Evolutionary conservation across 495 filamentous ascomycete species (phyloP).

Genomic region (Cladorrhinum samala): DNA sequence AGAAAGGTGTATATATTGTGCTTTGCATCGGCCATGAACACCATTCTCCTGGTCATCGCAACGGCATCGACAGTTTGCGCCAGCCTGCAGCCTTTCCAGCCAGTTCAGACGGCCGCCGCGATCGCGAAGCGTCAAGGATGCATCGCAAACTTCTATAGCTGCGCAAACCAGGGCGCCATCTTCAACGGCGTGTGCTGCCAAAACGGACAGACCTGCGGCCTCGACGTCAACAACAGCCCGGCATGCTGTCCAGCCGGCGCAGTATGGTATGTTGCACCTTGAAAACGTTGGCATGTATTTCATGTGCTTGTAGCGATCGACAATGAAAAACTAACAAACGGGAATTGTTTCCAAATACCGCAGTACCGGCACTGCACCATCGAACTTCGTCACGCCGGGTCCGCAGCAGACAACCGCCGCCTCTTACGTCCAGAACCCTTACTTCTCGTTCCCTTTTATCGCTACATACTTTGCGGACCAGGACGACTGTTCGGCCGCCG

Average conservation of each 20-base stretch:
- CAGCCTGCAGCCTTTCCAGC: conserved; percentile 23
- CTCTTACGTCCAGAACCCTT: conserved; percentile 45
- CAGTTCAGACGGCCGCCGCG: conserved; percentile 22
- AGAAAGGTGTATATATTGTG: not conserved
- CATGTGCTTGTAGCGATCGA: too few relatives aligned
- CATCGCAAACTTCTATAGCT: conserved; percentile 38
- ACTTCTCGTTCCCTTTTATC: conserved; percentile 62
- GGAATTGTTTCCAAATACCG: too few relatives aligned
- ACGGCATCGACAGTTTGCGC: conserved; percentile 14
- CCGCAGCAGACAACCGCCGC: conserved; percentile 32
- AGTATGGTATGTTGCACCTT: conserved; percentile 15
- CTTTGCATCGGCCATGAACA: not conserved
- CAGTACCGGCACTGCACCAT: conserved; percentile 41
- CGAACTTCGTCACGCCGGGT: conserved; percentile 39
- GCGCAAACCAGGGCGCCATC: conserved; percentile 30
- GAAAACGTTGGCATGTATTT: too few relatives aligned
- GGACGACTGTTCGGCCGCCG: conserved; percentile 59
- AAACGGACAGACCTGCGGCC: conserved; percentile 37
- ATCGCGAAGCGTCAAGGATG: conserved; percentile 25
- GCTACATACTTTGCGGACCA: conserved; percentile 60
- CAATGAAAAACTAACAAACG: too few relatives aligned
- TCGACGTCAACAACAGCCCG: conserved; percentile 36
- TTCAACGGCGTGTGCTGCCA: conserved; percentile 40
- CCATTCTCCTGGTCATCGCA: conserved; percentile 8
- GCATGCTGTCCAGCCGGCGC: conserved; percentile 43